Conservation (phyloP, 179 eudicot species). For the Pouteria campechiana region DNA sequence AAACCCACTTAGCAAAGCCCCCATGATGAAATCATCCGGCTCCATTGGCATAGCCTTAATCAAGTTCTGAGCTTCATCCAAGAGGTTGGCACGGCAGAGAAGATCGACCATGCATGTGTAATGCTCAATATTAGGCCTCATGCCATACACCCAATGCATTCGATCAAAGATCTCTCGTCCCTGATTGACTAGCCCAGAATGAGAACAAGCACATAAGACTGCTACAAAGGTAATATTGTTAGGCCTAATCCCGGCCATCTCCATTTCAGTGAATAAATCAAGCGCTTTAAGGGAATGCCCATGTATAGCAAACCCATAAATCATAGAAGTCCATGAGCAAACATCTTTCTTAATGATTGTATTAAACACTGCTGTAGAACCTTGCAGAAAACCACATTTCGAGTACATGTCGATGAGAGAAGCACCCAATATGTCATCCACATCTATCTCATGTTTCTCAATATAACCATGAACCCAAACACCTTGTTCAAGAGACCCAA, state of each 20-base stretch:
- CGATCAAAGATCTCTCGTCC: slow-evolving; percentile 4
- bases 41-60: slow-evolving; percentile 10
- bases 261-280: slow-evolving; percentile 7
- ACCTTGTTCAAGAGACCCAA: slow-evolving; percentile 14
- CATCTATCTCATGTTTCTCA: slow-evolving; percentile 11
- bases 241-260: slow-evolving; percentile 9
- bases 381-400: slow-evolving; percentile 8
- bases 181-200: slow-evolving; percentile 9
- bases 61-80: slow-evolving; percentile 3
- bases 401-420: slow-evolving; percentile 14
- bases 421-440: slow-evolving; percentile 10
- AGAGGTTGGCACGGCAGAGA: slow-evolving; percentile 8
- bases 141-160: slow-evolving; percentile 6
- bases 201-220: slow-evolving; percentile 9
- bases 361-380: slow-evolving; percentile 2
- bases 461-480: slow-evolving; percentile 12
- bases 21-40: slow-evolving; percentile 19
- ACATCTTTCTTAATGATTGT: slow-evolving; percentile 7
- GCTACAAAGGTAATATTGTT: slow-evolving; percentile 8
- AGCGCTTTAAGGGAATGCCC: slow-evolving; percentile 6
- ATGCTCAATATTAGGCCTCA: slow-evolving; percentile 11
- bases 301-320: slow-evolving; percentile 4
- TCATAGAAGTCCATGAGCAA: slow-evolving; percentile 9
- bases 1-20: slow-evolving; percentile 19
- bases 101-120: slow-evolving; percentile 12